Evolutionary conservation across 1,139 yeast species (phyloP), one percentile per base, ranked within the genome.

Genomic region (Lodderomyces oxycetoniae): DNA sequence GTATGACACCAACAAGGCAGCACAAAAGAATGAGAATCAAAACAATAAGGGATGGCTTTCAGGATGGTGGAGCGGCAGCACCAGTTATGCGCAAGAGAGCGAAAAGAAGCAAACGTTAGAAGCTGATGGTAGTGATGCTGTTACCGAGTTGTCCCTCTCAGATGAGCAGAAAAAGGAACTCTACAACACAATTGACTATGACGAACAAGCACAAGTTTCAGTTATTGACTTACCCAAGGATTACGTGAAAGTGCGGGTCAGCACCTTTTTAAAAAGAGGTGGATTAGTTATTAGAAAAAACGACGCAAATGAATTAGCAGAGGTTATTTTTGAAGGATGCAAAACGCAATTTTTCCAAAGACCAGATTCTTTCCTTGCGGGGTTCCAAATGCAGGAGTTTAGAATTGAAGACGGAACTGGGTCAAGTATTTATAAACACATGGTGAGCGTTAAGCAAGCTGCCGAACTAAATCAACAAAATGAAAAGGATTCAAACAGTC

Each of bases 141-240:
- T n/a, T n/a, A 26, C 29, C 5, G 57, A 56, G n/a, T 59, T 81
- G 46, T 66, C 78, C 2, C 50, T 68, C 28, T 50, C 62, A 7
- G 84, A 79, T 16, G 87, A 80, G 41, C 91, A 84, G 47, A 66
- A 80, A 43, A 69, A 87, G 52, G 98, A 93, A 36, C 68, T 91
- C 11, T 89, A 87, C 52, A 95, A 87, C 42, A 95, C 96, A 0
- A 91, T 93, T 44, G 99, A 89, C 42, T 89, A 83, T 61, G 86
- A 88, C 48, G 96, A 88, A 42, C 64, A 74, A 19, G 34, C 34
- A 3, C 68, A 74, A 35, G 71, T 73, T 0, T 74, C 74, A 11
- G 60, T 79, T 1, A 63, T 81, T 9, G 83, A 82, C 43, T 52
- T 84, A 2, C 95, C 96, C 0, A 71, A 77, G 34, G 93, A 88